phyloP scores from a whole-genome alignment of 1,284 basidiomycete species.

The Ganoderma boninense region DNA sequence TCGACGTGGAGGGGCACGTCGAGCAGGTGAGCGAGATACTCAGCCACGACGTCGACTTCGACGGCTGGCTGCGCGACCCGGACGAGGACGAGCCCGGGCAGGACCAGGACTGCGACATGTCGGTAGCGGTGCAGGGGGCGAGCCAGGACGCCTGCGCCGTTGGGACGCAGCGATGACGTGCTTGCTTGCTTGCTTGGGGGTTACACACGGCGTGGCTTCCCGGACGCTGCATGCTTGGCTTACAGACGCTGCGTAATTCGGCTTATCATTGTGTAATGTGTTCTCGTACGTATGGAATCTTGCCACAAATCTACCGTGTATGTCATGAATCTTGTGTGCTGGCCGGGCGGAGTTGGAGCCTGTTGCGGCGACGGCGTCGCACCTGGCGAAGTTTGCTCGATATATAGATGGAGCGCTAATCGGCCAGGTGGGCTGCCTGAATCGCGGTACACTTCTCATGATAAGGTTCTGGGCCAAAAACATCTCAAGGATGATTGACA shows the following conservation, averaged over 20 bases:
- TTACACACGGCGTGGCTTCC: background rate
- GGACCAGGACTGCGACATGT: constrained; percentile 27
- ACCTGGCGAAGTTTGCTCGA: background rate
- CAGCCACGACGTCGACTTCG: constrained; percentile 55
- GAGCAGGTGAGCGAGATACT: constrained; percentile 51
- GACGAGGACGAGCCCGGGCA: constrained; percentile 38
- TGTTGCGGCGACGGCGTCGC: constrained; percentile 2
- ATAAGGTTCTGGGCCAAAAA: background rate
- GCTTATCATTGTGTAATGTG: constrained; percentile 11
- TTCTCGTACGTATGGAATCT: background rate
- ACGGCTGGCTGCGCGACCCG: constrained; percentile 52
- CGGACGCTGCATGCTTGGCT: background rate
- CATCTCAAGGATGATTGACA: background rate
- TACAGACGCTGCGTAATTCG: constrained; percentile 8
- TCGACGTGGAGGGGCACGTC: constrained; percentile 53
- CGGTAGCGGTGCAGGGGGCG: constrained; percentile 4
- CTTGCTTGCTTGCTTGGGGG: background rate
- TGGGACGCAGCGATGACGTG: background rate
- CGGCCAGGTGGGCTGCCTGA: background rate
- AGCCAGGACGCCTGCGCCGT: constrained; percentile 12
- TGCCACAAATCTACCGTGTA: background rate
- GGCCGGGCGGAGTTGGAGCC: background rate
- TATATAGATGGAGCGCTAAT: background rate
- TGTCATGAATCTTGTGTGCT: background rate
- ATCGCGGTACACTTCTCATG: background rate